Percentiles rank a stretch among this genome's conserved stretches.
Conservation (phyloP, 2,329 filamentous ascomycete species). For the Clathrospora elynae region DNA sequence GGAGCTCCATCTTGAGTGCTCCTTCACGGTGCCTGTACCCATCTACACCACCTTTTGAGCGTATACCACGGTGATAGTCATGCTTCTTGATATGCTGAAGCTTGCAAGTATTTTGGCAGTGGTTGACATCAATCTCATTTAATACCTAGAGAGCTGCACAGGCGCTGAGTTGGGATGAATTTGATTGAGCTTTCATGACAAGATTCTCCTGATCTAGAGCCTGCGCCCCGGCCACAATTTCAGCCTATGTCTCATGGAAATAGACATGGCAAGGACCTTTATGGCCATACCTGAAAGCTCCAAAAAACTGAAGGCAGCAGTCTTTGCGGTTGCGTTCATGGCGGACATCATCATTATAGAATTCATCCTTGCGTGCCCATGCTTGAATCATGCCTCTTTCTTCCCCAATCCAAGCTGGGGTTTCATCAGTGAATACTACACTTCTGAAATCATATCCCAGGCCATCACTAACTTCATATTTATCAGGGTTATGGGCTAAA, state of each 20-base stretch:
- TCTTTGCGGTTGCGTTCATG: neutral
- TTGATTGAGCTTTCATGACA: neutral
- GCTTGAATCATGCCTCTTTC: neutral
- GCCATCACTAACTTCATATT: neutral
- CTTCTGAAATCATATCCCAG: neutral
- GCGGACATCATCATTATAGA: slow-evolving; percentile 1
- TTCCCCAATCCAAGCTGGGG: neutral
- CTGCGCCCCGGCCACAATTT: neutral
- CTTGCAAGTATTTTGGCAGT: neutral
- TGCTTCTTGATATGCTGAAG: slow-evolving; percentile 5
- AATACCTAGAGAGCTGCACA: neutral
- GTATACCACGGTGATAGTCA: neutral
- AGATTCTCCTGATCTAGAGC: neutral
- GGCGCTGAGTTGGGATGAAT: neutral
- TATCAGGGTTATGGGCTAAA: neutral
- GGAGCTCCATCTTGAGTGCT: slow-evolving; percentile 13
- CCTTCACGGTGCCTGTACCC: slow-evolving; percentile 6
- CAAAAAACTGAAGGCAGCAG: slow-evolving; percentile 6
- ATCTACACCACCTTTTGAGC: slow-evolving; percentile 1
- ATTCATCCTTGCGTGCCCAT: neutral
- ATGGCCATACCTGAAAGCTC: slow-evolving; percentile 5
- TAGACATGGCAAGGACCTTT: slow-evolving; percentile 9
- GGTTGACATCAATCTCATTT: neutral
- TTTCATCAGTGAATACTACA: too few species aligned
- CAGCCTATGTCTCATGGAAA: neutral